Percentiles rank a stretch among this genome's conserved stretches.
Evolutionary conservation across 2,329 filamentous ascomycete genomes (phyloP).

Genomic region (Periconia sp.): DNA sequence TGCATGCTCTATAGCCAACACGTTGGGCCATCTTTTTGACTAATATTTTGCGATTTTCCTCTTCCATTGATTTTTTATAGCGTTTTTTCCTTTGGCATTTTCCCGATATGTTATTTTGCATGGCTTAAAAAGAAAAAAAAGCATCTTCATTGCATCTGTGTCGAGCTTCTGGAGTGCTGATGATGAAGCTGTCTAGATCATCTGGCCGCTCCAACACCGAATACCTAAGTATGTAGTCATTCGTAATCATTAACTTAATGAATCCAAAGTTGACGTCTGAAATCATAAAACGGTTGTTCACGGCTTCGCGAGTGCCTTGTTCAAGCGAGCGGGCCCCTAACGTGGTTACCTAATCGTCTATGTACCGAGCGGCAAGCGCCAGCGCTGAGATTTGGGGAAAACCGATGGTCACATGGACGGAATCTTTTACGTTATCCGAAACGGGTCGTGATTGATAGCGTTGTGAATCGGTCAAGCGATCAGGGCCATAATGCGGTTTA

Average conservation of each 20-base stretch:
- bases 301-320: conserved; percentile 23
- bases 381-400: neutral
- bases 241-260: neutral
- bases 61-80: neutral
- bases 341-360: neutral
- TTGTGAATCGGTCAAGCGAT: neutral
- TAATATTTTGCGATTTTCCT: conserved; percentile 2
- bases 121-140: conserved; percentile 2
- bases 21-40: neutral
- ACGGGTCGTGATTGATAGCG: neutral
- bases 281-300: conserved; percentile 21
- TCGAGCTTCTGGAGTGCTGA: neutral
- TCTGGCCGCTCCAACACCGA: neutral
- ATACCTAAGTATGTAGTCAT: neutral
- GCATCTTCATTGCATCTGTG: conserved; percentile 2
- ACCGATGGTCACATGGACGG: conserved; percentile 3
- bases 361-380: too few relatives aligned
- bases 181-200: neutral
- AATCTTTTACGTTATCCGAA: conserved; percentile 21
- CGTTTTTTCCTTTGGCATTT: conserved; percentile 3
- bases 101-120: conserved; percentile 1
- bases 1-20: neutral
- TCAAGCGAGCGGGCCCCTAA: neutral
- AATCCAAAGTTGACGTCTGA: neutral
- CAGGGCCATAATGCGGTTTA: neutral